A percentile compares a stretch with the other conserved stretches of the same genome.
Evolutionary conservation across 75 land plant species (phyloP).

Genomic region (Selaginella moellendorffii): DNA sequence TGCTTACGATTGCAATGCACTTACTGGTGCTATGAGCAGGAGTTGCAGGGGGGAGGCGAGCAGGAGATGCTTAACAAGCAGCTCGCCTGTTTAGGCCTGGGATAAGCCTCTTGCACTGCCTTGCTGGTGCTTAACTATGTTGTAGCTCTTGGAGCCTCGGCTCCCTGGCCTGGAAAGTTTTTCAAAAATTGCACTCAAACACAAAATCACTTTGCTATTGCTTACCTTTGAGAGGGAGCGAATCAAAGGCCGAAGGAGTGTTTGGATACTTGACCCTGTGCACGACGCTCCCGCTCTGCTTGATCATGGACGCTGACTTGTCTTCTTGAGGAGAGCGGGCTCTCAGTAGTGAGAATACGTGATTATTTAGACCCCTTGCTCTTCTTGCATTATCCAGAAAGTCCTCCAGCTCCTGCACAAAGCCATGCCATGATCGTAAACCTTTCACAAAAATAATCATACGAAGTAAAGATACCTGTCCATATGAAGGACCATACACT

Average conservation of each 20-base stretch:
- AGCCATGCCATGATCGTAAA: not conserved
- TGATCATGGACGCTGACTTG: conserved; percentile 77
- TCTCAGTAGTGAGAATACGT: conserved; percentile 83
- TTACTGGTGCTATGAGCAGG: no score
- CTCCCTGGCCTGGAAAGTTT: no score
- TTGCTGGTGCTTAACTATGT: no score
- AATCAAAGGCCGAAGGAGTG: conserved; percentile 89
- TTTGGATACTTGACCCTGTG: conserved; percentile 62
- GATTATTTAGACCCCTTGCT: conserved; percentile 78
- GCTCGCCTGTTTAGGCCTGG: no score
- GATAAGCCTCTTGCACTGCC: no score
- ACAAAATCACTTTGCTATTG: no score
- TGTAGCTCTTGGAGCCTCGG: no score
- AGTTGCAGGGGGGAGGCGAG: no score
- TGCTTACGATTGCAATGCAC: no score
- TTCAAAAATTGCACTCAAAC: no score
- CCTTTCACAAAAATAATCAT: no score
- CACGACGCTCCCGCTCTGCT: conserved; percentile 86
- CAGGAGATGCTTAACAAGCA: no score
- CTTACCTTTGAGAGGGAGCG: conserved; percentile 76
- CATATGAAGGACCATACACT: not conserved
- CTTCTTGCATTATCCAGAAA: conserved; percentile 74
- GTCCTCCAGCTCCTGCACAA: conserved; percentile 49
- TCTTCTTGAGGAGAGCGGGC: conserved; percentile 93
- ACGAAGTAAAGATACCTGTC: conserved; percentile 26